These are phyloP conservation scores for Speleostelium caveatum DNA, from an alignment of 78 protist genomes.

Conservation along the genomic window DNA sequence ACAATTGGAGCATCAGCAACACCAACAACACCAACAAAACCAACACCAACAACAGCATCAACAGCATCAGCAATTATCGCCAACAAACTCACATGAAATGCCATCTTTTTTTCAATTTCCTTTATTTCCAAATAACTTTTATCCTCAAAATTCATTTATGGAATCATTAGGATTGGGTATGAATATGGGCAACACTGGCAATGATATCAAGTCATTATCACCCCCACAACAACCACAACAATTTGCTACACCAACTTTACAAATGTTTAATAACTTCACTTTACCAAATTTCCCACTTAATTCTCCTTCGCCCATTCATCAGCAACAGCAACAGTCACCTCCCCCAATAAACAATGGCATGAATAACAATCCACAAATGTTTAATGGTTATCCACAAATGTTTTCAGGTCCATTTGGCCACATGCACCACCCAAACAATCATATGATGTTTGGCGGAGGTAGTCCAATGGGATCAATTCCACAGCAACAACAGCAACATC, in stretches of 20 bases:
- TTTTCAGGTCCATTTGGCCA: neutral
- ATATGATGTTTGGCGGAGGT: too few species aligned
- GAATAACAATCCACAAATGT: neutral
- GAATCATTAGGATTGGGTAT: neutral
- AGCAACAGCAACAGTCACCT: neutral
- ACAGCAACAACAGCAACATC: neutral
- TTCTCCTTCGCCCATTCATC: neutral
- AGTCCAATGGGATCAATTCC: too few species aligned
- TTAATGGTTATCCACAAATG: neutral
- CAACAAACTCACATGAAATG: neutral
- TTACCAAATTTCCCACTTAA: neutral
- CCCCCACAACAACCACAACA: neutral
- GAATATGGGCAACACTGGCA: neutral
- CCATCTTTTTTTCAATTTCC: neutral
- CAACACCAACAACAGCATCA: slow-evolving; percentile 1
- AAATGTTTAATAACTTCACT: neutral
- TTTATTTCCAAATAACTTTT: too few species aligned
- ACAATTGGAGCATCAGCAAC: neutral
- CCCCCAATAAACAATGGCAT: neutral
- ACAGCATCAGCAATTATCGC: neutral
- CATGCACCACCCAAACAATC: neutral
- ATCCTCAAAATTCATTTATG: neutral
- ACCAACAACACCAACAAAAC: neutral
- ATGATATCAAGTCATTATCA: neutral
- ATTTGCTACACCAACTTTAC: neutral